Base-by-base conservation (phyloP, 768 basidiomycete species). In the Mycena alexandri region DNA sequence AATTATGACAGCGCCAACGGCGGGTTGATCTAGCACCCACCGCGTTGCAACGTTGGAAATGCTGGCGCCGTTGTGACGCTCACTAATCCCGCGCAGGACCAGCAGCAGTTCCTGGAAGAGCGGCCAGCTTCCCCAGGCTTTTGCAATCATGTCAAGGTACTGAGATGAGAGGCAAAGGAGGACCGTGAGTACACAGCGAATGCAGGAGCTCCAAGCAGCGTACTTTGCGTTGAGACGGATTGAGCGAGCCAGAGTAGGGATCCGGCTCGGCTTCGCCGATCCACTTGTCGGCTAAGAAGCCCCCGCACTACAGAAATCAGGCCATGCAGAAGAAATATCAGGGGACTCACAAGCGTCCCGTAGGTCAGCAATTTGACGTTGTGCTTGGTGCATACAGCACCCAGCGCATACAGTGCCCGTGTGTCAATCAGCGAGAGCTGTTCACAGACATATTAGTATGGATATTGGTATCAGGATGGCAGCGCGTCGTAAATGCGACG, bases 341-440 rank as follows among this genome's bases (percentile, higher is more conserved):
- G 7, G 24, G 46, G 29, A 76, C 89, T 70, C 63, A 93, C 93
- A 71, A 95, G 77, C 0, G 93, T 93, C 19, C 93, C 94, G 70
- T 95, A 95, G 43, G 94, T 71, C 19, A 95, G 78, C 19, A 95
- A 80, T 73, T 93, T 93, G 65, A 95, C 76, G 41, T 82, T 81
- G 73, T 95, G 91, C 71, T 87, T 87, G 75, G 86, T 80, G 73
- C 93, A 95, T 14, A 93, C 90, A 58, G 90, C 88, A 3, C 86
- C 85, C 92, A 95, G 90, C 33, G 87, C 91, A 72, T 92, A 87
- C 47, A 93, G 81, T 14, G 92, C 91, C 7, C 94, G 86, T 6
- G 88, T 89, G 74, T 95, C 93, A 69, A 95, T 89, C 54, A 95
- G 77, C 8, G 93, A 95, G 73, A 93, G 94, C 93, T 94, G 62